Base-by-base conservation (phyloP, 495 filamentous ascomycete genomes). In the Penicillium ochrochloron region DNA sequence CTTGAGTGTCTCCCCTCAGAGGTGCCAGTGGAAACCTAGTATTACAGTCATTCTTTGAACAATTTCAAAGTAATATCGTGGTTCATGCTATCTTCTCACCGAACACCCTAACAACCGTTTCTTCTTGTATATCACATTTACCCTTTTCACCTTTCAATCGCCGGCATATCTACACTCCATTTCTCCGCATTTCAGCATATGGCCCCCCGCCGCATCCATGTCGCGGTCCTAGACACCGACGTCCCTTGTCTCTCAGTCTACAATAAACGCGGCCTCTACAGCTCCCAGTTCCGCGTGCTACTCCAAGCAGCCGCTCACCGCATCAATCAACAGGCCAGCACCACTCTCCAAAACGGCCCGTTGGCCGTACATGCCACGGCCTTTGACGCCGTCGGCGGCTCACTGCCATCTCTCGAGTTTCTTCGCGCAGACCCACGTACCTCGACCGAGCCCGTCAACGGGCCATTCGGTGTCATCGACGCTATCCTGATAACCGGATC, bases 401-500 rank as follows among this genome's bases (percentile, higher is more conserved):
- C 62, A 1, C 63, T 76, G 2, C 79, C 79, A 4, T 67, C 74
- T 0, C 61, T 77, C 0, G 59, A 68, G 17, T 71, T 46, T 52
- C 58, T 80, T 2, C 74, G 75, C 21, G 66, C 61, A 14, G 62
- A 31, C 11, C 60, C 65, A n/a, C 55, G 53, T 3, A 21, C 60
- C 35, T 17, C 59, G 41, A 27, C 50, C 31, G 59, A 69, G 42
- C 17, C n/a, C 17, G 14, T 64, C 62, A 50, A 61, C 65, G 44
- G 61, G 42, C 42, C 63, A 33, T 42, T 69, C 3, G 31, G 61
- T 35, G 61, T 69, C 4, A 77, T 82, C 35, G 74, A 78, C 33
- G 79, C 65, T 0, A 78, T 82, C 58, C 60, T 82, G 0, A 77
- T 82, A 33, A 80, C 77, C 12, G 79, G 78, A 51, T 75, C 77